Base-by-base conservation (phyloP, 257 asterid genomes). In the Anisodus acutangulus region DNA sequence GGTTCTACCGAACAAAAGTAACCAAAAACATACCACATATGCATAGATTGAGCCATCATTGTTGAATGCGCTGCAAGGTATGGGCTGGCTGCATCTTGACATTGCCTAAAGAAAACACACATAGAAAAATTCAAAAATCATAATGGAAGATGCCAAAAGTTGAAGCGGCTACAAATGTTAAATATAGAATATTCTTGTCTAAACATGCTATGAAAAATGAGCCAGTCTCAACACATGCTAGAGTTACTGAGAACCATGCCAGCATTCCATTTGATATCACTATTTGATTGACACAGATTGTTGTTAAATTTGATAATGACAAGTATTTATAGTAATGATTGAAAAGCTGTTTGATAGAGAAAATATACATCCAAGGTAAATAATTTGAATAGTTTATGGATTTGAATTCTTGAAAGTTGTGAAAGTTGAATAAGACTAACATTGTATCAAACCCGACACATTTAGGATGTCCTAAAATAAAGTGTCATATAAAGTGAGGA, bases 31-130 rank as follows among this genome's bases (percentile, higher is more conserved):
- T 91, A 96, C 99, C 91, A 97, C 82, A 79, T 96, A 94, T 47
- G 98, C 99, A 87, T 31, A 96, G 60, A 94, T 85, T 31, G 99
- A 96, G 55, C 98, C 99, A 84, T 96, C 99, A 43, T 88, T 87
- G 95, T 93, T 96, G 92, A 92, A 96, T 43, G 92, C 53, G 69
- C 98, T 90, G 93, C 95, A 92, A 66, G 97, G 91, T 79, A 94
- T 94, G 81, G 99, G 97, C 84, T 94, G 98, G 84, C 76, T 89
- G 97, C 98, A 93, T 89, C 97, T 91, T 54, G 78, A 4, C 97
- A 96, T 94, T 62, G 97, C 99, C 99, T 96, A 85, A 51, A 87
- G 63, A 88, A 37, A 41, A 41, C 45, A 82, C 83, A 79, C 49
- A 84, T 37, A 8, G 41, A 63, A 49, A 74, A 22, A 22, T 22